A percentile compares a stretch with the other conserved stretches of the same genome.
phyloP scores from a whole-genome alignment of 768 basidiomycete species.

The Hortiboletus campestris region DNA sequence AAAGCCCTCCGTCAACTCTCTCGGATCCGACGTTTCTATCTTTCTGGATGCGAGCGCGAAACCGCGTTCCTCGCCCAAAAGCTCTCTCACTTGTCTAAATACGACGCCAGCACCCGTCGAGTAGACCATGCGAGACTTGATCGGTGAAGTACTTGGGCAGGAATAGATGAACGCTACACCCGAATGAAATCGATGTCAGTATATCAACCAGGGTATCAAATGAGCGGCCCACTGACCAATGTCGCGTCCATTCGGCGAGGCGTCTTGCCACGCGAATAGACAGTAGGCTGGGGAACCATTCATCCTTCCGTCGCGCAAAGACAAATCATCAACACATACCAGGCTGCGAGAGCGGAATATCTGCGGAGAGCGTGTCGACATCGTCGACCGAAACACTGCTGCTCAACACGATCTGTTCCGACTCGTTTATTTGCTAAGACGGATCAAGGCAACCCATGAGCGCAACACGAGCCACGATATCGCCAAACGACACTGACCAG shows the following conservation, averaged over 20 bases:
- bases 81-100: constrained; percentile 52
- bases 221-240: constrained; percentile 46
- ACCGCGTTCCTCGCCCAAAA: constrained; percentile 44
- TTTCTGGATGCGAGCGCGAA: constrained; percentile 51
- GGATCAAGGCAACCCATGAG: neutral
- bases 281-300: constrained; percentile 45
- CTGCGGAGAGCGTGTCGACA: constrained; percentile 43
- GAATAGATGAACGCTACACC: constrained; percentile 86
- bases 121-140: constrained; percentile 89
- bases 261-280: constrained; percentile 64
- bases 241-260: constrained; percentile 46
- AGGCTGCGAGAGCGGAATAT: constrained; percentile 58
- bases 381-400: constrained; percentile 38
- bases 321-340: constrained; percentile 31
- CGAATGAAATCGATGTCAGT: constrained; percentile 1
- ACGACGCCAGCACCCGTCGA: constrained; percentile 64
- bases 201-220: neutral
- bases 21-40: constrained; percentile 81
- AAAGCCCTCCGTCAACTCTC: constrained; percentile 64
- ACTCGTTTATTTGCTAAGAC: constrained; percentile 61
- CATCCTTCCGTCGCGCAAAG: neutral
- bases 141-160: constrained; percentile 76
- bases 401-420: constrained; percentile 58
- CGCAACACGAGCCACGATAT: neutral
- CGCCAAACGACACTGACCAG: constrained; percentile 47